Percentiles rank a stretch among this genome's conserved stretches.
Evolutionary conservation across 2,329 filamentous ascomycete species (phyloP).

Genomic region (Fusarium drepaniforme): DNA sequence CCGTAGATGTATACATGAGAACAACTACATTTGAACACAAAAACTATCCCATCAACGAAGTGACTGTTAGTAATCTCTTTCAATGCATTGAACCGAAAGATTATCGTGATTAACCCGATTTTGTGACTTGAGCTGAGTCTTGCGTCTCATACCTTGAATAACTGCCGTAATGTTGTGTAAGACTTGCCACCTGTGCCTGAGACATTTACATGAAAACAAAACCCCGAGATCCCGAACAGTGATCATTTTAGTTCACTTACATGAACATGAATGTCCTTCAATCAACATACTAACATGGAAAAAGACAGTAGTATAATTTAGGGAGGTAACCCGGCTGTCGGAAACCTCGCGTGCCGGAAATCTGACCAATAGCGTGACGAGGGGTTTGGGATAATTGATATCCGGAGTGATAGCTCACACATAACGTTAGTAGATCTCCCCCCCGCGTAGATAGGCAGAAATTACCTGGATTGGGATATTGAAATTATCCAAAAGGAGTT

Average conservation of each 20-base stretch:
- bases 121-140: background rate
- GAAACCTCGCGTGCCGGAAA: conserved; percentile 2
- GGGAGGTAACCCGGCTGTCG: background rate
- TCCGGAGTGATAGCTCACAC: background rate
- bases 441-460: background rate
- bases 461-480: background rate
- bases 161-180: background rate
- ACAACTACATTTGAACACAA: background rate
- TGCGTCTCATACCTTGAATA: background rate
- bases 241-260: background rate
- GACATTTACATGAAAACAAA: background rate
- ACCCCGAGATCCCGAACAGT: background rate
- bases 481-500: background rate
- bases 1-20: background rate
- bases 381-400: background rate
- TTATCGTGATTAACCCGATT: too few relatives aligned
- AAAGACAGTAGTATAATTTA: background rate
- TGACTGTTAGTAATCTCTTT: background rate
- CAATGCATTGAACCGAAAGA: background rate
- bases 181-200: background rate
- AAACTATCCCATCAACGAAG: background rate
- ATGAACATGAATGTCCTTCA: background rate
- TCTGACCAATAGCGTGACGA: background rate
- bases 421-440: background rate
- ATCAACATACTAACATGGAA: background rate